These are phyloP conservation scores for Penicillium sp. DNA, from an alignment of 2,329 filamentous ascomycete genomes.

Conservation along the genomic window DNA sequence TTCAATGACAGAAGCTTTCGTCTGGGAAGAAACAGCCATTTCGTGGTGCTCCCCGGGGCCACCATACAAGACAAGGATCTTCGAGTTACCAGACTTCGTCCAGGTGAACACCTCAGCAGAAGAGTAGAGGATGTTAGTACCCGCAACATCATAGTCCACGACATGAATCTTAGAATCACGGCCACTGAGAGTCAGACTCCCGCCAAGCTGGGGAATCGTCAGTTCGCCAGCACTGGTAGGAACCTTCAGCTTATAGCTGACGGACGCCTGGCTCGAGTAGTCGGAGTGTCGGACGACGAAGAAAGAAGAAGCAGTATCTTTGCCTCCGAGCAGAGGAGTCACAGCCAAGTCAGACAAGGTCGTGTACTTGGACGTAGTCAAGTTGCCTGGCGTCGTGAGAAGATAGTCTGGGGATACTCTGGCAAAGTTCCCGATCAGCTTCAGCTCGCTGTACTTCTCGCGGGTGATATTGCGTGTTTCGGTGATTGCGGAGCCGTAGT, in stretches of 20 bases:
- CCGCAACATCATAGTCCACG: slow-evolving; percentile 41
- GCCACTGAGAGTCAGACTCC: slow-evolving; percentile 38
- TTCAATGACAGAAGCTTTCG: slow-evolving; percentile 30
- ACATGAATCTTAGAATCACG: slow-evolving; percentile 47
- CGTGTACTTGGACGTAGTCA: slow-evolving; percentile 42
- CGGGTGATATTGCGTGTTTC: slow-evolving; percentile 66
- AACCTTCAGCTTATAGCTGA: slow-evolving; percentile 61
- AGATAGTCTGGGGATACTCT: slow-evolving; percentile 69
- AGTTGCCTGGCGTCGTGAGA: slow-evolving; percentile 53
- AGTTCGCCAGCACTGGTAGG: slow-evolving; percentile 40
- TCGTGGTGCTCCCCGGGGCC: slow-evolving; percentile 42
- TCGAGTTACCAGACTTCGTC: slow-evolving; percentile 59
- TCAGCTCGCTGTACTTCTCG: slow-evolving; percentile 77
- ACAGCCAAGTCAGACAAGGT: slow-evolving; percentile 55
- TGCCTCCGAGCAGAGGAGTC: slow-evolving; percentile 56
- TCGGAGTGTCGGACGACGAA: slow-evolving; percentile 65
- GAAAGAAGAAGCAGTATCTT: slow-evolving; percentile 48
- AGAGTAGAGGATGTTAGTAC: slow-evolving; percentile 43
- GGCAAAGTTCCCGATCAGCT: slow-evolving; percentile 70
- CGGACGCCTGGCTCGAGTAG: slow-evolving; percentile 57
- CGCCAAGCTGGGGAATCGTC: slow-evolving; percentile 42
- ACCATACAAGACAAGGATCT: slow-evolving; percentile 44
- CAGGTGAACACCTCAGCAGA: slow-evolving; percentile 47
- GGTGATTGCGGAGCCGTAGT: slow-evolving; percentile 61
- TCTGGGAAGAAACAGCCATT: slow-evolving; percentile 34